Conservation (phyloP, 2,329 filamentous ascomycete species). For the Colletotrichum lini region DNA sequence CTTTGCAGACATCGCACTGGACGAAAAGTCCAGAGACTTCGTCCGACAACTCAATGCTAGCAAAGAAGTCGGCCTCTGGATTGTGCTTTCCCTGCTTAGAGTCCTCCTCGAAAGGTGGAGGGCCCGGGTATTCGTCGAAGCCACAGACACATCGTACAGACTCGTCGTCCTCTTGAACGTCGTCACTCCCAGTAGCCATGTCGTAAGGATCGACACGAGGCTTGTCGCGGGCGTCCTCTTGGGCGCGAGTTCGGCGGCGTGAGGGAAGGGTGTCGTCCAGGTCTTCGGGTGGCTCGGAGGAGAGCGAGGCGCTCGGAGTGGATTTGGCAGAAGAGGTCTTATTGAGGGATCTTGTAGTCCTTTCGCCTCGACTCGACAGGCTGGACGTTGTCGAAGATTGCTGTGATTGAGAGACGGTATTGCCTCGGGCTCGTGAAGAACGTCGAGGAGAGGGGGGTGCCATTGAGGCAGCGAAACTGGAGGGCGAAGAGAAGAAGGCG, state of each 20-base stretch:
- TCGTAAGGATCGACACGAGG: slow-evolving; percentile 60
- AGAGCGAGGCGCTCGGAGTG: slow-evolving; percentile 79
- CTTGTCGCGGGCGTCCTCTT: slow-evolving; percentile 71
- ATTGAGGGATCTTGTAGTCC: slow-evolving; percentile 78
- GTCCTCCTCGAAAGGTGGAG: slow-evolving; percentile 73
- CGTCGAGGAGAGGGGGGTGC: slow-evolving; percentile 81
- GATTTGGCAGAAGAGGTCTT: slow-evolving; percentile 85
- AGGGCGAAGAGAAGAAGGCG: slow-evolving; percentile 32
- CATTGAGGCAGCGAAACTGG: slow-evolving; percentile 59
- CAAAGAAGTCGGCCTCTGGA: slow-evolving; percentile 70
- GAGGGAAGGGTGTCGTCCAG: slow-evolving; percentile 78
- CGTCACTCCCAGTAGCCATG: slow-evolving; percentile 75
- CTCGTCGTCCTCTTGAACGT: slow-evolving; percentile 90
- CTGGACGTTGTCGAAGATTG: slow-evolving; percentile 85
- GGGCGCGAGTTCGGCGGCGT: slow-evolving; percentile 83
- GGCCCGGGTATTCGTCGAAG: slow-evolving; percentile 93
- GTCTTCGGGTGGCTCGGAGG: slow-evolving; percentile 78
- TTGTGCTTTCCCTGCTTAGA: slow-evolving; percentile 69
- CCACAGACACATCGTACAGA: slow-evolving; percentile 96
- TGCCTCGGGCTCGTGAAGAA: slow-evolving; percentile 89
- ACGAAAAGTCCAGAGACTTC: slow-evolving; percentile 96
- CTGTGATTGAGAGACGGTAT: slow-evolving; percentile 81
- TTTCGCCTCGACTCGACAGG: slow-evolving; percentile 82
- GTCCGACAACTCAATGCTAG: slow-evolving; percentile 77
- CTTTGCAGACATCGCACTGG: slow-evolving; percentile 97